Percentiles rank a stretch among this genome's conserved stretches.
Evolutionary conservation across 2,329 filamentous ascomycete species (phyloP).

Genomic region (Cadophora luteo-olivacea): DNA sequence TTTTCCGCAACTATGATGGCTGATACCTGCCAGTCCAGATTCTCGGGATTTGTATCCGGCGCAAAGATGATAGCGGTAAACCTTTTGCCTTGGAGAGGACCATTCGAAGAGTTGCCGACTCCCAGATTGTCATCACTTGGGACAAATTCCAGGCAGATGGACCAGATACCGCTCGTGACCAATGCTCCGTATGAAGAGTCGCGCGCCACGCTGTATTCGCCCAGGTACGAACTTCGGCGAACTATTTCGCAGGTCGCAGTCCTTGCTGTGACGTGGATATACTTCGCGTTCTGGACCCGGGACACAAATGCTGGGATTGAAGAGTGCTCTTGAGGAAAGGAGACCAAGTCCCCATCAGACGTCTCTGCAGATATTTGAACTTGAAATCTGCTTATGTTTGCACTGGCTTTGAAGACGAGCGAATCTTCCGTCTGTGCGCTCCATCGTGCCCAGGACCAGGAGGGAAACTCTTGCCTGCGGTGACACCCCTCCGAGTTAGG

Average conservation of each 20-base stretch:
- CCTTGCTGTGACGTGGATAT: conserved; percentile 5
- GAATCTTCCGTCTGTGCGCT: neutral
- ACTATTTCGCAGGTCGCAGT: neutral
- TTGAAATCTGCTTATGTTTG: neutral
- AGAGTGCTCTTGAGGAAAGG: neutral
- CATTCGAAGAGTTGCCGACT: neutral
- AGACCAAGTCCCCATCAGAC: neutral
- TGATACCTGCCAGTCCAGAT: conserved; percentile 6
- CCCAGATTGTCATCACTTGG: neutral
- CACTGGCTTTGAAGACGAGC: neutral
- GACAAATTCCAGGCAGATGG: neutral
- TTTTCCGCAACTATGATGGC: neutral
- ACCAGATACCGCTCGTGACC: neutral
- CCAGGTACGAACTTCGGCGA: too few relatives aligned
- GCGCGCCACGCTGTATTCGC: too few relatives aligned
- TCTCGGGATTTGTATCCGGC: neutral
- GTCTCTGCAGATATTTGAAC: neutral
- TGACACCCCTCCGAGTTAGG: neutral
- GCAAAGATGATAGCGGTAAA: conserved; percentile 1
- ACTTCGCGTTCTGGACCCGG: neutral
- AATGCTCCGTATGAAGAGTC: conserved; percentile 3
- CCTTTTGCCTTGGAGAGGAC: neutral
- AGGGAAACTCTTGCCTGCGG: conserved; percentile 1
- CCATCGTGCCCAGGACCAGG: conserved; percentile 21
- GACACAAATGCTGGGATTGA: neutral